Base-by-base conservation (phyloP, 164 flowering plant genomes). In the Chimonanthus salicifolius region DNA sequence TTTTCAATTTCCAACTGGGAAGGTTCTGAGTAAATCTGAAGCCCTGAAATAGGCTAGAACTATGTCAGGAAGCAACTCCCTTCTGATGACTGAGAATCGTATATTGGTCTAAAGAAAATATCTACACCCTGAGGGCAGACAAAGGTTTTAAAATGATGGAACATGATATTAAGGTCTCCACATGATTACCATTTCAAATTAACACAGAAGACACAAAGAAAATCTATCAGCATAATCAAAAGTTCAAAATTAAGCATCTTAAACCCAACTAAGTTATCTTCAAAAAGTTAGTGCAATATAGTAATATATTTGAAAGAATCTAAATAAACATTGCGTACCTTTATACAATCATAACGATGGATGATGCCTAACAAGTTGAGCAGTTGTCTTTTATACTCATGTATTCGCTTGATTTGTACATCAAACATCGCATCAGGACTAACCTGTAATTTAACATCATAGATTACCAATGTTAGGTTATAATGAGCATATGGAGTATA, bases 361-460 rank as follows among this genome's bases (percentile, higher is more conserved):
- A 86, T 82, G 68, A 86, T 79, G 63, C 86, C 84, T 47, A 86
- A 74, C 46, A 86, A 47, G 71, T 86, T 86, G 65, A 86, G 85
- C 67, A 84, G 47, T 69, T 86, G 89, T 72, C 89, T 79, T 73
- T 86, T 86, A 74, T 86, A 86, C 62, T 83, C 89, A 66, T 86
- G 89, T 68, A 86, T 83, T 69, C 89, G 72, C 77, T 86, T 86
- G 68, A 83, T 77, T 69, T 86, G 89, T 51, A 86, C 87, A 76
- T 86, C 89, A 74, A 86, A 86, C 85, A 86, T 83, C 58, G 89
- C 86, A 73, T 84, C 82, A 44, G 79, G 58, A 63, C 84, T 80
- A 72, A 86, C 85, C 87, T 84, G 83, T 67, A 77, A 64, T 20
- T 51, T 7, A 71, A 63, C 43, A 58, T 54, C 43, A 68, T 13